A percentile compares a stretch with the other conserved stretches of the same genome.
These are phyloP conservation scores for Zostera marina DNA, from an alignment of 116 monocot species.

Conservation along the genomic window DNA sequence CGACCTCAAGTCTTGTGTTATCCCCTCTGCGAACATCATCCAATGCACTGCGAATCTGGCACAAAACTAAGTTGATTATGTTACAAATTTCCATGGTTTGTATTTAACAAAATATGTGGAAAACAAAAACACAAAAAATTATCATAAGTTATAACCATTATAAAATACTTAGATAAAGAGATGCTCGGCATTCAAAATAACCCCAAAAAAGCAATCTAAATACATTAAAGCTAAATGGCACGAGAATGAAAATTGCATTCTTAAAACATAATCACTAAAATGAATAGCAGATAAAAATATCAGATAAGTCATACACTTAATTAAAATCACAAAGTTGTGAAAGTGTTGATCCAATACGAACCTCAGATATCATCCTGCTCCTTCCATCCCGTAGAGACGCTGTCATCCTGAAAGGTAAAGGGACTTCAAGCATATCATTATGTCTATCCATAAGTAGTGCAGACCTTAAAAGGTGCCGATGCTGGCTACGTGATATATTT, in stretches of 20 bases:
- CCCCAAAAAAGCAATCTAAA: too few relatives aligned
- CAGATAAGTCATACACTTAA: not conserved
- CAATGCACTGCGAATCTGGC: slow-evolving; percentile 50
- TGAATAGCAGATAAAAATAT: not conserved
- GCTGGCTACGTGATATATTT: slow-evolving; percentile 17
- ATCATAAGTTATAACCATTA: too few relatives aligned
- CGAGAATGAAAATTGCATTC: too few relatives aligned
- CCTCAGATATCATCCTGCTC: slow-evolving; percentile 50
- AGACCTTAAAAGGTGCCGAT: slow-evolving; percentile 17
- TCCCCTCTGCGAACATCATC: slow-evolving; percentile 34
- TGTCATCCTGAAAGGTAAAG: slow-evolving; percentile 15
- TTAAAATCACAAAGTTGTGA: not conserved
- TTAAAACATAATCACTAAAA: too few relatives aligned
- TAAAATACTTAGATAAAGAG: too few relatives aligned
- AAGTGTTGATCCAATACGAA: slow-evolving; percentile 5
- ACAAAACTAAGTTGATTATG: not conserved
- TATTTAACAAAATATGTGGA: too few relatives aligned
- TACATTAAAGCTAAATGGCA: too few relatives aligned
- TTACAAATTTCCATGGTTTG: too few relatives aligned
- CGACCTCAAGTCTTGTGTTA: slow-evolving; percentile 45
- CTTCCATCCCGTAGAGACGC: slow-evolving; percentile 34
- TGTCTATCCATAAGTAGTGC: slow-evolving; percentile 17
- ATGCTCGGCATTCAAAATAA: too few relatives aligned
- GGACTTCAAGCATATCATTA: slow-evolving; percentile 16
- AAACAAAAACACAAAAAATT: too few relatives aligned